Evolutionary conservation across 2,329 filamentous ascomycete genomes (phyloP).

Genomic region (Ramularia collo-cygni): DNA sequence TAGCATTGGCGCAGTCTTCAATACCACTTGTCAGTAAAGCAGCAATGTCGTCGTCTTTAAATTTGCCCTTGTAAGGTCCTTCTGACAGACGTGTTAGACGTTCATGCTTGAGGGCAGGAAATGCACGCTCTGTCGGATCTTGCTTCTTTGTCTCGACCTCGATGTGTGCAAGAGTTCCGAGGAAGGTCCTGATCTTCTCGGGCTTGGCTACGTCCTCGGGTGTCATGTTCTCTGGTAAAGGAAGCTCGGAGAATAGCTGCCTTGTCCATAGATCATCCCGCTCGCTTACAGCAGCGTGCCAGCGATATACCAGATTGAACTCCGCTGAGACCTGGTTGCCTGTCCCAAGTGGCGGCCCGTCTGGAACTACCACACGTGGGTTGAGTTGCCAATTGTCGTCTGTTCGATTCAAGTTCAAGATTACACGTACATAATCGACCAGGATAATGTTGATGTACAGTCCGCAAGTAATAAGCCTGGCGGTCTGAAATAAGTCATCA

Average conservation of each 20-base stretch:
- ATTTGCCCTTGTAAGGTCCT: constrained; percentile 42
- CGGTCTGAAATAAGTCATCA: constrained; percentile 47
- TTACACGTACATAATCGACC: constrained; percentile 48
- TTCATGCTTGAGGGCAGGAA: constrained; percentile 28
- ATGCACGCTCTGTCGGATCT: constrained; percentile 28
- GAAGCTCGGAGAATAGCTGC: constrained; percentile 32
- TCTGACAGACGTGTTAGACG: constrained; percentile 24
- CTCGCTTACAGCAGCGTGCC: constrained; percentile 40
- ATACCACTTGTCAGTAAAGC: constrained; percentile 51
- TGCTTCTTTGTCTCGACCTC: constrained; percentile 23
- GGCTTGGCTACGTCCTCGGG: constrained; percentile 21
- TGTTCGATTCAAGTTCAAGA: constrained; percentile 42
- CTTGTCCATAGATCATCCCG: constrained; percentile 42
- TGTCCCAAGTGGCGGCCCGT: constrained; percentile 35
- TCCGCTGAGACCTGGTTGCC: constrained; percentile 42
- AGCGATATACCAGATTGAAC: constrained; percentile 50
- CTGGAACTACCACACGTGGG: constrained; percentile 34
- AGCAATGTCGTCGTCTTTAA: constrained; percentile 53
- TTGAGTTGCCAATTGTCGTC: constrained; percentile 40
- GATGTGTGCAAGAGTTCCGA: constrained; percentile 24
- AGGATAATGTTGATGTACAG: constrained; percentile 49
- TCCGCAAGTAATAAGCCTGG: constrained; percentile 45
- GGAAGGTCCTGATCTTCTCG: constrained; percentile 24
- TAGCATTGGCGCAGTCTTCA: constrained; percentile 54
- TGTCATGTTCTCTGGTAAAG: constrained; percentile 14